These are phyloP conservation scores for Colletotrichum ledebouriae DNA, from an alignment of 2,329 filamentous ascomycete species.

Conservation along the genomic window DNA sequence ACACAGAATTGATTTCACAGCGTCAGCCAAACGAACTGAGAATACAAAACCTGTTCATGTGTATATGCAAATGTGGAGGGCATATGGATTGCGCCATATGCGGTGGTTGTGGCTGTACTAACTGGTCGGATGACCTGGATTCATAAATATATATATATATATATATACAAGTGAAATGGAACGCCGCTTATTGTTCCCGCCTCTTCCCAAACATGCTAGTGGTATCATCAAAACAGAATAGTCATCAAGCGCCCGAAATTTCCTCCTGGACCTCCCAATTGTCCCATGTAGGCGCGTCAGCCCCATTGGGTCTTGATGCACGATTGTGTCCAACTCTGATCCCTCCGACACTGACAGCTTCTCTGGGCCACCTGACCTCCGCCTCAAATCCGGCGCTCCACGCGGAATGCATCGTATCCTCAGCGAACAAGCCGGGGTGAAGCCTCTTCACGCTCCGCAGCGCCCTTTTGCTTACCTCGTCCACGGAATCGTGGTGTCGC, in stretches of 20 bases:
- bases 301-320: slow-evolving; percentile 58
- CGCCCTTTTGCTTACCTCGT: slow-evolving; percentile 68
- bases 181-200: neutral
- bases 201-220: neutral
- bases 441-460: slow-evolving; percentile 63
- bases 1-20: no score
- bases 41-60: no score
- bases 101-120: no score
- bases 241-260: slow-evolving; percentile 40
- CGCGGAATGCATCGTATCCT: slow-evolving; percentile 48
- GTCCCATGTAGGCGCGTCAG: slow-evolving; percentile 67
- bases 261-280: slow-evolving; percentile 60
- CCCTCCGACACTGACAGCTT: slow-evolving; percentile 56
- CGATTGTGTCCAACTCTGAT: slow-evolving; percentile 54
- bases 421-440: slow-evolving; percentile 50
- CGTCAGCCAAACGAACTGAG: no score
- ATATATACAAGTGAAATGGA: neutral
- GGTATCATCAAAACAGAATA: neutral
- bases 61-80: no score
- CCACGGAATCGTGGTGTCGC: slow-evolving; percentile 69
- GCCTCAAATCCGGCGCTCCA: slow-evolving; percentile 51
- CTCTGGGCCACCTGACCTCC: slow-evolving; percentile 54
- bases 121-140: no score
- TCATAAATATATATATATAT: neutral
- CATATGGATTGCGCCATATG: no score